Evolutionary conservation across 2,329 filamentous ascomycete genomes (phyloP), one percentile per base, ranked within the genome.

Genomic region (Colletotrichum sidae): DNA sequence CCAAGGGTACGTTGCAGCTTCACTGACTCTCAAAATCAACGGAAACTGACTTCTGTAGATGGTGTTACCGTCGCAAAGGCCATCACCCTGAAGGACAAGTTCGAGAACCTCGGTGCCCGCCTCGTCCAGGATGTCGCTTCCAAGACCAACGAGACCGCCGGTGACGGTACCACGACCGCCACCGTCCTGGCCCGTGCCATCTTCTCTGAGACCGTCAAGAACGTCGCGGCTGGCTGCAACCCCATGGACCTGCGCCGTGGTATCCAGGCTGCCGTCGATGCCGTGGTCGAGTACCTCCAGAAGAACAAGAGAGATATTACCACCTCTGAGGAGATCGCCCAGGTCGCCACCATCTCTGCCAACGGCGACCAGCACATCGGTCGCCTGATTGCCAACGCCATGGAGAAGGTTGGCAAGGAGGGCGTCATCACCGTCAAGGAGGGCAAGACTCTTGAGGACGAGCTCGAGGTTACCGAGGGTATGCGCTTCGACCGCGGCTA

Each of bases 341-440:
- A 99, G 85, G 96, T 99, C 68, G 96, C 96, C 70, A 98, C 96
- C 74, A 99, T 99, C 84, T 95, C 91, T 73, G 96, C 96, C 80
- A 99, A 99, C 83, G 96, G 96, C 72, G 96, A 99, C 78, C 89
- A 89, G 65, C 94, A 97, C 83, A 93, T 99, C 76, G 96, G 96
- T 74, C 90, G 93, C 83, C 89, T 99, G 78, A 96, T 99, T 80
- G 94, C 96, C 78, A 97, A 90, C 78, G 96, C 96, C 73, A 99
- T 99, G 96, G 96, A 99, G 88, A 97, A 97, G 88, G 96, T 99
- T 70, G 96, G 96, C 82, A 99, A 99, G 89, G 96, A 99, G 86
- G 96, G 96, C 86, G 96, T 99, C 77, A 99, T 99, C 81, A 99
- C 96, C 65, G 95, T 98, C 77, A 99, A 99, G 91, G 96, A 99